phyloP scores from a whole-genome alignment of 495 filamentous ascomycete species.

The Aeminium ludgeri region DNA sequence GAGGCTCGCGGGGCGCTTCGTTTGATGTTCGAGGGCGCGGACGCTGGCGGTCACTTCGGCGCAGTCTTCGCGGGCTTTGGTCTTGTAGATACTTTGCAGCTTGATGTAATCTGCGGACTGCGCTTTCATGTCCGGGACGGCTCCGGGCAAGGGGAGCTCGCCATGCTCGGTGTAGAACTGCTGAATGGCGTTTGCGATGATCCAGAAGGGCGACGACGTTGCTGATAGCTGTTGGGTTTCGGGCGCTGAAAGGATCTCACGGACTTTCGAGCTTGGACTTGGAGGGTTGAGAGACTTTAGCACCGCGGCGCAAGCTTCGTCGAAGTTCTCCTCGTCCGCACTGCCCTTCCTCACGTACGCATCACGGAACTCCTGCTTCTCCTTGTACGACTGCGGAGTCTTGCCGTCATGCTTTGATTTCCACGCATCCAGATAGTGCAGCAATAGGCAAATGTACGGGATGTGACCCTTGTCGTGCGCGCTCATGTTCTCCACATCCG shows the following conservation, averaged over 20 bases:
- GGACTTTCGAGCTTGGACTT: conserved; percentile 47
- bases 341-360: conserved; percentile 58
- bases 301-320: conserved; percentile 77
- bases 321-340: conserved; percentile 91
- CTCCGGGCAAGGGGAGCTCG: conserved; percentile 68
- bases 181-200: conserved; percentile 67
- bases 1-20: conserved; percentile 20
- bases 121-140: conserved; percentile 95
- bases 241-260: conserved; percentile 58
- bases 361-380: conserved; percentile 69
- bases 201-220: conserved; percentile 55
- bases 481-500: conserved; percentile 38
- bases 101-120: conserved; percentile 79
- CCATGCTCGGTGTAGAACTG: conserved; percentile 54
- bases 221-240: conserved; percentile 21
- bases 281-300: conserved; percentile 61
- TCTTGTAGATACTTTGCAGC: conserved; percentile 87
- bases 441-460: conserved; percentile 68
- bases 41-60: conserved; percentile 61
- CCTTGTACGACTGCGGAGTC: conserved; percentile 56
- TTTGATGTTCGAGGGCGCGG: conserved; percentile 38
- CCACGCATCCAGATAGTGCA: conserved; percentile 80
- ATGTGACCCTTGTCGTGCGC: conserved; percentile 81
- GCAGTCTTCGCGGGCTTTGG: conserved; percentile 65
- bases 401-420: conserved; percentile 52